Evolutionary conservation across 306 rosid species (phyloP).

Genomic region (Sicyos edulis): DNA sequence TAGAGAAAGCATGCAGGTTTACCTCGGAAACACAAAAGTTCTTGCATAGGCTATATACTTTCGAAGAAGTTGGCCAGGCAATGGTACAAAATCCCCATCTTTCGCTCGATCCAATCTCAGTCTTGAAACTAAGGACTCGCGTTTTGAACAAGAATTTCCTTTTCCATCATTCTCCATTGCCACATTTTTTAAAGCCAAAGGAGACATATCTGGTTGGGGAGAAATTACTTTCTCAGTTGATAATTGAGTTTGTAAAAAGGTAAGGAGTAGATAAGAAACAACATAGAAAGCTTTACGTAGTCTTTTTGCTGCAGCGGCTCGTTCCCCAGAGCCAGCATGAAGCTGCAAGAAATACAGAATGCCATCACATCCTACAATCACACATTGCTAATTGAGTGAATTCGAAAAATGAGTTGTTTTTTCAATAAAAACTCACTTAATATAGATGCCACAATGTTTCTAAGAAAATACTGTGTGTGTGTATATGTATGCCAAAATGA

Average conservation of each 20-base stretch:
- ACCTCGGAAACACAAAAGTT: slow-evolving; percentile 81
- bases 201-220: slow-evolving; percentile 31
- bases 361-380: slow-evolving; percentile 1
- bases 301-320: slow-evolving; percentile 51
- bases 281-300: slow-evolving; percentile 45
- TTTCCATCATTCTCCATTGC: slow-evolving; percentile 42
- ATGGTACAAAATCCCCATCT: slow-evolving; percentile 68
- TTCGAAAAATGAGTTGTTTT: neutral
- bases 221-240: slow-evolving; percentile 21
- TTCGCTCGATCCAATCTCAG: slow-evolving; percentile 59
- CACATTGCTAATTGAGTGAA: slow-evolving; percentile 3
- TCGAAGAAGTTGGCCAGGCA: slow-evolving; percentile 85
- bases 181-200: slow-evolving; percentile 36
- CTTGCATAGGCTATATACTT: slow-evolving; percentile 90
- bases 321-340: slow-evolving; percentile 60
- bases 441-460: no score
- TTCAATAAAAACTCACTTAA: no score
- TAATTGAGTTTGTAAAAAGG: slow-evolving; percentile 4
- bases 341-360: slow-evolving; percentile 49
- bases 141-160: slow-evolving; percentile 32
- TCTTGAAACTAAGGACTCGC: slow-evolving; percentile 64
- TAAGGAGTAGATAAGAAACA: neutral
- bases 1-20: slow-evolving; percentile 27
- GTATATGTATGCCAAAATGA: neutral
- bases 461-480: no score